Evolutionary conservation across 805 yeast genomes (phyloP).

Genomic region (Scheffersomyces ergatensis): DNA sequence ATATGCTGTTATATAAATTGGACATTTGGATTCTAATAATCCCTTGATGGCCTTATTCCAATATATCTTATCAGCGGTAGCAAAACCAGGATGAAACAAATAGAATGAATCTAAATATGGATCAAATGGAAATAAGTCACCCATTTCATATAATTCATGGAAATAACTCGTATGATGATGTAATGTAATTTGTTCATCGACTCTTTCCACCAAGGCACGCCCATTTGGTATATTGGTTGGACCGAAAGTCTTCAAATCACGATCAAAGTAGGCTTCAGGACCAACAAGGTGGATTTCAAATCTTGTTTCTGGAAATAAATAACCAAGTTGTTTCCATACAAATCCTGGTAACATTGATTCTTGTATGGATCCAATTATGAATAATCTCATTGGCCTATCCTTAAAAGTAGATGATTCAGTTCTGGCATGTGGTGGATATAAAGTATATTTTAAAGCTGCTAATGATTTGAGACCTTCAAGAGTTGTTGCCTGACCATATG

Average conservation of each 20-base stretch:
- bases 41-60: constrained; percentile 89
- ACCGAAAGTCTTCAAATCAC: constrained; percentile 58
- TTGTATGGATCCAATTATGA: constrained; percentile 87
- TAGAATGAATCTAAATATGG: constrained; percentile 93
- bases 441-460: constrained; percentile 87
- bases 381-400: constrained; percentile 86
- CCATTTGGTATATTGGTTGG: constrained; percentile 48
- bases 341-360: constrained; percentile 93
- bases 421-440: constrained; percentile 62
- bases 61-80: constrained; percentile 74
- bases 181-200: constrained; percentile 71
- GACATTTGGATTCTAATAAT: constrained; percentile 88
- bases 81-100: constrained; percentile 93
- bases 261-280: constrained; percentile 83
- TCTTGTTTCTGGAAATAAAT: constrained; percentile 75
- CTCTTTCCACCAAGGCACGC: constrained; percentile 67
- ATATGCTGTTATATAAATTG: constrained; percentile 86
- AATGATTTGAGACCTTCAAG: constrained; percentile 91
- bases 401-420: constrained; percentile 55
- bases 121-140: constrained; percentile 96
- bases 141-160: constrained; percentile 85
- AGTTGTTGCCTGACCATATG: constrained; percentile 77
- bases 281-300: constrained; percentile 92
- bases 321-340: constrained; percentile 92
- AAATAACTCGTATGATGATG: constrained; percentile 88